Conservation (phyloP, 1,284 basidiomycete species). For the Neolentinus lepideus region DNA sequence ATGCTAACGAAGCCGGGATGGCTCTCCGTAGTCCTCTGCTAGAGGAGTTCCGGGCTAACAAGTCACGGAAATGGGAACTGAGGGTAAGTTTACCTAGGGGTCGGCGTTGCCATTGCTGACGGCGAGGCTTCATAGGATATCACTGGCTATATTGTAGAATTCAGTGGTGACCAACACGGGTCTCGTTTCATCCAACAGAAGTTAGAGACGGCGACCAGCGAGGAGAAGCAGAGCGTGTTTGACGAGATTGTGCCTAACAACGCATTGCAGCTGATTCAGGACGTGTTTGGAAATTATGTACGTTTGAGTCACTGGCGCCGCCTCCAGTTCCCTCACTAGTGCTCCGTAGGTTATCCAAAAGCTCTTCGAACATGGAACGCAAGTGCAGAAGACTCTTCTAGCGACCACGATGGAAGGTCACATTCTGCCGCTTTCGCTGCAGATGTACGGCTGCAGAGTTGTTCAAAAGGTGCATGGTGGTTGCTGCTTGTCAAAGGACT, state of each 20-base stretch:
- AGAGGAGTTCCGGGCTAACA: conserved; percentile 83
- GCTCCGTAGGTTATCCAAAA: conserved; percentile 82
- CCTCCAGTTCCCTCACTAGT: conserved; percentile 5
- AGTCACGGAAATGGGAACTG: conserved; percentile 75
- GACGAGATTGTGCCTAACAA: conserved; percentile 83
- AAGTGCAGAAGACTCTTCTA: conserved; percentile 67
- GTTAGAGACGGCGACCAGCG: conserved; percentile 67
- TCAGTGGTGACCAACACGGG: conserved; percentile 91
- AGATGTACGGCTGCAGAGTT: conserved; percentile 96
- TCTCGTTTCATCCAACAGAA: conserved; percentile 89
- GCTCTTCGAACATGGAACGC: conserved; percentile 85
- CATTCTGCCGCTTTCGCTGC: conserved; percentile 73
- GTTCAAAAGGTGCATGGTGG: conserved; percentile 68
- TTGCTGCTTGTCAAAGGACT: conserved; percentile 1
- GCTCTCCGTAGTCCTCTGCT: conserved; percentile 60
- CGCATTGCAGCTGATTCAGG: conserved; percentile 77
- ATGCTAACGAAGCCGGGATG: conserved; percentile 19
- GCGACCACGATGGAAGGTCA: conserved; percentile 77
- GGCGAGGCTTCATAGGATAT: conserved; percentile 57
- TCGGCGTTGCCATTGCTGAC: conserved; percentile 4
- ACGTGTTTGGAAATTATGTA: conserved; percentile 97
- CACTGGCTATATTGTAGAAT: conserved; percentile 83
- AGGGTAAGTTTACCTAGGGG: conserved; percentile 37
- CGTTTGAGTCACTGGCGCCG: conserved; percentile 17
- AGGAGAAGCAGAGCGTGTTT: conserved; percentile 81